These are phyloP conservation scores for Ganoderma lucidum DNA, from an alignment of 1,284 basidiomycete species.

Conservation along the genomic window DNA sequence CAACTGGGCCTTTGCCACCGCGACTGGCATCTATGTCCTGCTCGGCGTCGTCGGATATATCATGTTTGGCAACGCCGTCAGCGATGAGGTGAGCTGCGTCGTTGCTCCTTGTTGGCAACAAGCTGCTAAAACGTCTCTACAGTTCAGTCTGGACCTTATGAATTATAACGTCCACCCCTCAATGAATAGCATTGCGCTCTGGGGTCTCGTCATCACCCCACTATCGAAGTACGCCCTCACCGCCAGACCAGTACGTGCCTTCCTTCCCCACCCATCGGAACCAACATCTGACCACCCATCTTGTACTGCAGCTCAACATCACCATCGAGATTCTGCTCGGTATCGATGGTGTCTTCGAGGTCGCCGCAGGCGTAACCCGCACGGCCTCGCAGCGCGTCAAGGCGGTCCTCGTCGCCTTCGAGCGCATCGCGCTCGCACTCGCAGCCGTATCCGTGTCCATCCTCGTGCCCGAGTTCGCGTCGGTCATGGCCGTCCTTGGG, in stretches of 20 bases:
- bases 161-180: conserved; percentile 74
- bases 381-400: conserved; percentile 44
- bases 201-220: conserved; percentile 91
- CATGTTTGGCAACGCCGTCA: conserved; percentile 89
- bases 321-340: conserved; percentile 82
- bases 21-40: conserved; percentile 80
- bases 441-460: conserved; percentile 78
- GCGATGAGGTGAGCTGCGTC: conserved; percentile 73
- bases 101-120: background rate
- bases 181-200: conserved; percentile 83
- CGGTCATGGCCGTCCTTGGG: conserved; percentile 92
- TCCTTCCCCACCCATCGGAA: too few relatives aligned
- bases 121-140: conserved; percentile 10
- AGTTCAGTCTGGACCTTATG: conserved; percentile 90
- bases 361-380: conserved; percentile 15
- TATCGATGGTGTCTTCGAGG: conserved; percentile 51
- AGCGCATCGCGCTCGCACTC: conserved; percentile 68
- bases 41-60: conserved; percentile 90
- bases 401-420: conserved; percentile 56
- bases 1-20: conserved; percentile 84
- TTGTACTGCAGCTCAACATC: conserved; percentile 67
- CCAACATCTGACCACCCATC: background rate
- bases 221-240: conserved; percentile 91
- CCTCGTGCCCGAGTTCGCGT: conserved; percentile 85
- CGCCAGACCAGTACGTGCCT: conserved; percentile 77